phyloP scores from a whole-genome alignment of 768 basidiomycete genomes.

The Amanita fuliginea region DNA sequence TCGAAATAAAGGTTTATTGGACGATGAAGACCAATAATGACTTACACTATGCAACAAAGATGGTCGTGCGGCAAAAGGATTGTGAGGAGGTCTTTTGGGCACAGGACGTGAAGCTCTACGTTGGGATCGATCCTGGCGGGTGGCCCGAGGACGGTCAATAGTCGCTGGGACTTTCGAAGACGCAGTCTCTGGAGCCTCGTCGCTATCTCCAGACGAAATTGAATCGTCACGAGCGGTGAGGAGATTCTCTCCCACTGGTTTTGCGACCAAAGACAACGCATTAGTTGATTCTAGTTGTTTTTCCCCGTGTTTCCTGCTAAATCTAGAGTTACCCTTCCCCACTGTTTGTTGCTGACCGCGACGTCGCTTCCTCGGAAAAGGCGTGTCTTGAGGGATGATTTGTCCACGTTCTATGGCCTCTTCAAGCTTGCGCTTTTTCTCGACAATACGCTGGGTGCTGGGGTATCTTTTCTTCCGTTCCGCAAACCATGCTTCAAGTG shows the following conservation, averaged over 20 bases:
- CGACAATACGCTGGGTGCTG: constrained; percentile 51
- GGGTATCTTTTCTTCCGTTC: constrained; percentile 88
- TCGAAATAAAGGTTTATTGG: constrained; percentile 5
- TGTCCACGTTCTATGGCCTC: constrained; percentile 80
- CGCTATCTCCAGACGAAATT: constrained; percentile 24
- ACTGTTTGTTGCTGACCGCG: constrained; percentile 14
- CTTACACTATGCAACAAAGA: constrained; percentile 74
- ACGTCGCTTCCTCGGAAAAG: constrained; percentile 31
- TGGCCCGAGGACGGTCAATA: not conserved
- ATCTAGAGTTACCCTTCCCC: not conserved
- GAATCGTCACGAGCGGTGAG: not conserved
- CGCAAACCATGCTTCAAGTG: constrained; percentile 74
- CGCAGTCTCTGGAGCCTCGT: constrained; percentile 42
- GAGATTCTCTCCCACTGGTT: not conserved
- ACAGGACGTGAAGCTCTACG: not conserved
- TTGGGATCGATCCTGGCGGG: not conserved
- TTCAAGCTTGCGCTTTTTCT: constrained; percentile 71
- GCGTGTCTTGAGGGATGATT: constrained; percentile 36
- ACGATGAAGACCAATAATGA: constrained; percentile 3
- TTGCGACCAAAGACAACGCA: not conserved
- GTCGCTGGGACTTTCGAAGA: constrained; percentile 35
- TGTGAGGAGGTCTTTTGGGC: constrained; percentile 26
- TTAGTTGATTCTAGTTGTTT: not conserved
- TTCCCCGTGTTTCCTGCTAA: not conserved
- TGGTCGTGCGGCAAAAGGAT: constrained; percentile 58